phyloP scores from a whole-genome alignment of 2,329 filamentous ascomycete species.

The Thielaviopsis punctulata region DNA sequence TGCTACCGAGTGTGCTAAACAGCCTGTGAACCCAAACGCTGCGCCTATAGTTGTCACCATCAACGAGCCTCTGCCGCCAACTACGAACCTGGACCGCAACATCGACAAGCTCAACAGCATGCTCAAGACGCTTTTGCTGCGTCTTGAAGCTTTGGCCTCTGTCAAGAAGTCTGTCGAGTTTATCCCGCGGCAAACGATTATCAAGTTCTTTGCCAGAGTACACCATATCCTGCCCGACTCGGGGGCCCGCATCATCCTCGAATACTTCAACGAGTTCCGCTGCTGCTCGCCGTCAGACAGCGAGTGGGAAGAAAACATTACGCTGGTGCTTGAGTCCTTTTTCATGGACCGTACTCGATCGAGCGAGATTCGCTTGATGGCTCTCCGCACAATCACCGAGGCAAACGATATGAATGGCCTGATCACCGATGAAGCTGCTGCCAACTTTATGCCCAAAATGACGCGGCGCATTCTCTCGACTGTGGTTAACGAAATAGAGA shows the following conservation, averaged over 20 bases:
- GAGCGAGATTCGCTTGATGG: constrained; percentile 42
- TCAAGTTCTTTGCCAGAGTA: constrained; percentile 48
- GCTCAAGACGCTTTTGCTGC: constrained; percentile 26
- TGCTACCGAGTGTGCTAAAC: constrained; percentile 32
- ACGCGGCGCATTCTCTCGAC: constrained; percentile 43
- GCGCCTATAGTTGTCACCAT: neutral
- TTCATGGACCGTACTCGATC: constrained; percentile 44
- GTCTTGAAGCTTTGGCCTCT: constrained; percentile 32
- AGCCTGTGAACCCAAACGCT: constrained; percentile 6
- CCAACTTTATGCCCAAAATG: constrained; percentile 38
- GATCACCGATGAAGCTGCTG: constrained; percentile 39
- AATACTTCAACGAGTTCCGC: constrained; percentile 50
- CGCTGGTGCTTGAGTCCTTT: constrained; percentile 42
- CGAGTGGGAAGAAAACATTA: constrained; percentile 48
- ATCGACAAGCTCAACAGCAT: constrained; percentile 27
- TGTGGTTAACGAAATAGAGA: constrained; percentile 45
- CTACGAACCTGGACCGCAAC: constrained; percentile 12
- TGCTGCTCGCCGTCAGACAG: constrained; percentile 55
- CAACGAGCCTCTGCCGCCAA: neutral
- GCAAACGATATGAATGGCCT: constrained; percentile 41
- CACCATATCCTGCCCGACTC: constrained; percentile 46
- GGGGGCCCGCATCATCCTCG: constrained; percentile 44
- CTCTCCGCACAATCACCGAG: constrained; percentile 42
- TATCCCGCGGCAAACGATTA: constrained; percentile 46
- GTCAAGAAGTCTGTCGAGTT: constrained; percentile 32